A percentile compares a stretch with the other conserved stretches of the same genome.
Evolutionary conservation across 495 filamentous ascomycete species (phyloP).

Genomic region (Hypoxylon perforatum): DNA sequence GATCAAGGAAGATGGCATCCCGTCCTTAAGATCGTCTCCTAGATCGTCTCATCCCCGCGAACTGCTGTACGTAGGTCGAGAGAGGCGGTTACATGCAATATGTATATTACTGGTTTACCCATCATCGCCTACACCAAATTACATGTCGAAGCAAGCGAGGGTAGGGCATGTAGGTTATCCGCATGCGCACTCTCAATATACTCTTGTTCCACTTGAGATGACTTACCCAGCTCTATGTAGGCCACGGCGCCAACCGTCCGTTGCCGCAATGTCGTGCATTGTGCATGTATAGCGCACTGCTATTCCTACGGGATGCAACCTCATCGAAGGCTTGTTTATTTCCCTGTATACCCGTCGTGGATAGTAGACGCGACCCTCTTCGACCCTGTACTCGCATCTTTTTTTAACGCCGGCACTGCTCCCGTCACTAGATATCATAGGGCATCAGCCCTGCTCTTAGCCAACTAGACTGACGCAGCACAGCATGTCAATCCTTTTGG

Average conservation of each 20-base stretch:
- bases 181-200: conserved; percentile 35
- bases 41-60: no score
- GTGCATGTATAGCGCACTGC: conserved; percentile 32
- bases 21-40: conserved; percentile 26
- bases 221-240: conserved; percentile 38
- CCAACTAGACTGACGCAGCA: conserved; percentile 26
- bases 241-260: conserved; percentile 40
- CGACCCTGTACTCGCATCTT: conserved; percentile 28
- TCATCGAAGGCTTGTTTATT: conserved; percentile 39
- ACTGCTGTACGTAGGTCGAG: no score
- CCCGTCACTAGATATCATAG: conserved; percentile 27
- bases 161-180: conserved; percentile 24
- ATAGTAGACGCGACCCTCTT: conserved; percentile 31
- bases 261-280: conserved; percentile 42
- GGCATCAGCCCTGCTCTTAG: conserved; percentile 33
- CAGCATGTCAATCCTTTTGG: conserved; percentile 39
- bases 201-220: conserved; percentile 37
- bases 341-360: conserved; percentile 41
- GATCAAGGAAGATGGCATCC: conserved; percentile 32
- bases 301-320: conserved; percentile 40
- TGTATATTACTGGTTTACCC: conserved; percentile 30
- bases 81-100: conserved; percentile 27
- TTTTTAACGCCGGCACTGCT: conserved; percentile 35
- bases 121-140: conserved; percentile 20
- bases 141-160: not conserved